Conservation (phyloP, 2,329 filamentous ascomycete species). For the Fusarium scirpi region DNA sequence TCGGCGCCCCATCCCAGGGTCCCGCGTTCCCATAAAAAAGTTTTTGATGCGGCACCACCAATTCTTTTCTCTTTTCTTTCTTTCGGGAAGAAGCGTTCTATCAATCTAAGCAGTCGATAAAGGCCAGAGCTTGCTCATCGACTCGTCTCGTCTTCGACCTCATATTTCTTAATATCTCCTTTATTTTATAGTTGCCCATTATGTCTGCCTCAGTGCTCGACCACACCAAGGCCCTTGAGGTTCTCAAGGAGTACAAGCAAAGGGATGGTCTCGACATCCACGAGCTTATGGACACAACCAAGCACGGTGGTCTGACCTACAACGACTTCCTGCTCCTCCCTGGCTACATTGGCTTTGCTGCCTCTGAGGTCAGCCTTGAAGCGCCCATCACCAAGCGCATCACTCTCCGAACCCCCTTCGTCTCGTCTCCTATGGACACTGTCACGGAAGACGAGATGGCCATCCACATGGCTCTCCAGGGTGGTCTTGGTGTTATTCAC, state of each 20-base stretch:
- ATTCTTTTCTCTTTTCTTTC: constrained; percentile 59
- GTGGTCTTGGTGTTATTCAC: constrained; percentile 93
- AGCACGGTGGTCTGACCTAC: constrained; percentile 94
- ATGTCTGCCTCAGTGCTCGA: constrained; percentile 82
- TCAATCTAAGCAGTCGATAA: constrained; percentile 54
- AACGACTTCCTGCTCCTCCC: constrained; percentile 98
- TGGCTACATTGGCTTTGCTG: constrained; percentile 97
- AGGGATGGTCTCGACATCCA: constrained; percentile 89
- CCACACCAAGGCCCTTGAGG: constrained; percentile 79
- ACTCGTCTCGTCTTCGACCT: constrained; percentile 58
- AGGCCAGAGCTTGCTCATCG: constrained; percentile 49
- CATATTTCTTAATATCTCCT: constrained; percentile 46
- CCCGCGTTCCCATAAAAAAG: constrained; percentile 55
- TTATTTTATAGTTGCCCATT: constrained; percentile 49
- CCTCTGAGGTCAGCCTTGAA: constrained; percentile 87
- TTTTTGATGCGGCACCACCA: constrained; percentile 50
- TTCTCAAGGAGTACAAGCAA: constrained; percentile 83
- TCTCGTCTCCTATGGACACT: constrained; percentile 99
- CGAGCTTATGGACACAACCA: constrained; percentile 89
- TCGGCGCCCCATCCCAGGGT: constrained; percentile 36
- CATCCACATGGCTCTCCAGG: constrained; percentile 93
- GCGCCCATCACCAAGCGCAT: constrained; percentile 96
- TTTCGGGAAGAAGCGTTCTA: constrained; percentile 66
- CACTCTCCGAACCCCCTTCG: constrained; percentile 93
- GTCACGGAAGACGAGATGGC: constrained; percentile 99